Conservation (phyloP, 495 filamentous ascomycete species). For the Aspergillus incahuasiensis region DNA sequence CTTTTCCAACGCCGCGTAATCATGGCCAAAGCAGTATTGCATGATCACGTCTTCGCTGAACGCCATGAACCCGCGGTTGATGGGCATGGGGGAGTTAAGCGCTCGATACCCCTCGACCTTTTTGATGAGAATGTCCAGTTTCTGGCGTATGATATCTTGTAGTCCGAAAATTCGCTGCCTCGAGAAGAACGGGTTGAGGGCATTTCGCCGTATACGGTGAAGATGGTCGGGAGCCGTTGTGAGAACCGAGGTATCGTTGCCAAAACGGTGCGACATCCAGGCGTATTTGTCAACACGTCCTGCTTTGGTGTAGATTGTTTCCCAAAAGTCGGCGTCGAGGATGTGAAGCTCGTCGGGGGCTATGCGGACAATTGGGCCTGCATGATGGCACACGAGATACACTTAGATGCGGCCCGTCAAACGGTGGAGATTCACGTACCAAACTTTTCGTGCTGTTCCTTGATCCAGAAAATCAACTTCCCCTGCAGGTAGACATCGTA, state of each 20-base stretch:
- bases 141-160: constrained; percentile 1
- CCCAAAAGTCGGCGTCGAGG: constrained; percentile 1
- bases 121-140: background rate
- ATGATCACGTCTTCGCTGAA: constrained; percentile 6
- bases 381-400: too few relatives aligned
- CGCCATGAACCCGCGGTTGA: background rate
- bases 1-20: background rate
- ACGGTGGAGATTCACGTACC: background rate
- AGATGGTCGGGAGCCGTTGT: background rate
- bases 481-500: constrained; percentile 1
- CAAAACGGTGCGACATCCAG: constrained; percentile 3
- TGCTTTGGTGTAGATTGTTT: constrained; percentile 6
- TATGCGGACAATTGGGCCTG: constrained; percentile 1
- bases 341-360: constrained; percentile 4
- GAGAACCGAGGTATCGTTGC: constrained; percentile 5
- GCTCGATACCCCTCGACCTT: background rate
- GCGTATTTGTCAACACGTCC: constrained; percentile 4
- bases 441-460: constrained; percentile 1
- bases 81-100: background rate
- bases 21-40: constrained; percentile 5
- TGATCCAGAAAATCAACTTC: constrained; percentile 8
- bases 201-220: background rate
- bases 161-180: background rate
- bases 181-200: constrained; percentile 2
- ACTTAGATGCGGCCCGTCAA: too few relatives aligned